Evolutionary conservation across 306 rosid species (phyloP), one percentile per base, ranked within the genome.

Genomic region (Acacia crassicarpa): DNA sequence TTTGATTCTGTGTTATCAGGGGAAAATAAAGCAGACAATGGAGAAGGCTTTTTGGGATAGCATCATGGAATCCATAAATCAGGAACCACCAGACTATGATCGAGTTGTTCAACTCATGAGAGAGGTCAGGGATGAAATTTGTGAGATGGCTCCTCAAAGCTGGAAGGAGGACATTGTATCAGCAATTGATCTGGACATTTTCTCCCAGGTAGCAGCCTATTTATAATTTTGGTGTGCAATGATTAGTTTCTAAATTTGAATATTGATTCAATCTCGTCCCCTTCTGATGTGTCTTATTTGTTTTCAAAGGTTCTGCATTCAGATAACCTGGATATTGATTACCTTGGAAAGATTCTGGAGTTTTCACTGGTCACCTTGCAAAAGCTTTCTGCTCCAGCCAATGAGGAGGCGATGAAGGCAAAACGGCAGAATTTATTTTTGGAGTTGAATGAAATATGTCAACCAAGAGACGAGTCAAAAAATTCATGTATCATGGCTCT

Each of bases 1-100:
- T 78, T 54, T 48, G 9, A 77, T 61, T 32, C 35, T 76, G 30
- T n/a, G 66, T 76, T 87, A 86, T 71, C 85, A 95, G 99, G 91
- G 85, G 67, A 92, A 89, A 85, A 86, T 93, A 76, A 91, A 87
- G 74, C 87, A 81, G 54, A 86, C 94, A 66, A 91, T 95, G 94
- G 92, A 92, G 86, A 92, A 89, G 81, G 99, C 98, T 72, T 95
- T 93, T 63, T 93, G 98, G 99, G 99, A 95, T 81, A 88, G 90
- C 76, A 80, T 93, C 78, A 77, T 91, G 85, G 99, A 93, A 86
- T 93, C 97, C 48, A 79, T 95, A 78, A 81, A 91, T 84, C 87
- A 86, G 75, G 93, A 89, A 13, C 86, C 83, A 43, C 93, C 97
- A 78, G 85, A 93, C 83, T 93, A 88, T 80, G 99, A 90, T 25